Base-by-base conservation (phyloP, 352 stramenopile genomes). In the Pythium myriotylum region DNA sequence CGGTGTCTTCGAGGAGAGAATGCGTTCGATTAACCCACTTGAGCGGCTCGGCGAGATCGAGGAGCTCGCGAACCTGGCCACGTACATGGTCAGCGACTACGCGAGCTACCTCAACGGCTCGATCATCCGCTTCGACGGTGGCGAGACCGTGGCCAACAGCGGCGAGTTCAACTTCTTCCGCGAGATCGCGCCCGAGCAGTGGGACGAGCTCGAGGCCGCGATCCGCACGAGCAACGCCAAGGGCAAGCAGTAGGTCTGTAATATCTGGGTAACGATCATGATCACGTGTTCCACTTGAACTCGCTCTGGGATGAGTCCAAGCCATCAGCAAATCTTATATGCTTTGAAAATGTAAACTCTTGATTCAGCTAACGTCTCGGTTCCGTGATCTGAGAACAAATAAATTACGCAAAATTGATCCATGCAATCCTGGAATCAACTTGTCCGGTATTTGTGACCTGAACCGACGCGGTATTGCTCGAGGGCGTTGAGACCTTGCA, bases 141-240 rank as follows among this genome's bases (percentile, higher is more conserved):
- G 84, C 19, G 84, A 94, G 72, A 91, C 79, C 20, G 81, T 90
- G 1, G 64, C 73, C 24, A 89, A 92, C 57, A 63, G 77, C 22
- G 84, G 84, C 37, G 82, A 94, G 67, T 92, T 94, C 59, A 94
- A 94, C 65, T 86, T 89, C 67, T 89, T 94, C 51, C 61, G 71
- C 43, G 47, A 63, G 0, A 74, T 94, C 27, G 74, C 75, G 35
- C 71, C 76, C 13, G 82, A 86, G 33, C 77, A 87, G 54, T 93
- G 84, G 84, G 81, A 93, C 54, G 83, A 88, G 22, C 55, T 93
- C 20, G 84, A 93, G 56, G 66, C 64, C 10, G 54, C 56, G 14
- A 91, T 91, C 54, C 84, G 84, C 49, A 48, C 69, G 5, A 74
- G 71, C 12, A 93, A 93, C 67, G 42, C 72, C 24, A 86, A 88